phyloP scores from a whole-genome alignment of 2,329 filamentous ascomycete genomes.

The Xylaria sp. region DNA sequence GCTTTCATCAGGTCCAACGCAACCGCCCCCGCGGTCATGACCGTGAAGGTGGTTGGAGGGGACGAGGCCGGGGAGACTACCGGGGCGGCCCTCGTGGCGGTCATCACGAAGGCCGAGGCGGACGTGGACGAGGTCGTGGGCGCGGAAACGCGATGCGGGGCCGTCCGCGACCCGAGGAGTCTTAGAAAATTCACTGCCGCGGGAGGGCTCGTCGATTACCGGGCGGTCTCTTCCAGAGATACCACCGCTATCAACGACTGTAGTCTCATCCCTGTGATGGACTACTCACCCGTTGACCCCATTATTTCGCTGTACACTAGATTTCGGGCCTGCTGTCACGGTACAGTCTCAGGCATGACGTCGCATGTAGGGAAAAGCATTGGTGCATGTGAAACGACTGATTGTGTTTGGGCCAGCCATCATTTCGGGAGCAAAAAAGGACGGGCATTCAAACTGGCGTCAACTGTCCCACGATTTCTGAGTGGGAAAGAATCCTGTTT shows the following conservation, averaged over 20 bases:
- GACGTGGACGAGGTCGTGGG: slow-evolving; percentile 47
- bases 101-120: slow-evolving; percentile 48
- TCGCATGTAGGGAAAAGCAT: slow-evolving; percentile 35
- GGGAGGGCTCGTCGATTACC: slow-evolving; percentile 37
- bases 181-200: slow-evolving; percentile 47
- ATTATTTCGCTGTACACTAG: slow-evolving; percentile 40
- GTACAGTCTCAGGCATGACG: slow-evolving; percentile 30
- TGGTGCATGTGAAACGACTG: slow-evolving; percentile 36
- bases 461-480: slow-evolving; percentile 38
- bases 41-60: slow-evolving; percentile 46
- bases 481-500: slow-evolving; percentile 41
- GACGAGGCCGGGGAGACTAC: slow-evolving; percentile 48
- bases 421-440: slow-evolving; percentile 41
- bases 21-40: slow-evolving; percentile 50
- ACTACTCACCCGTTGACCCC: slow-evolving; percentile 22
- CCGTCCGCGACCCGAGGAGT: slow-evolving; percentile 46
- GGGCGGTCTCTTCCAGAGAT: slow-evolving; percentile 33
- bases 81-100: slow-evolving; percentile 47
- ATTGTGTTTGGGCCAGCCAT: slow-evolving; percentile 40
- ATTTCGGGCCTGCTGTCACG: slow-evolving; percentile 30
- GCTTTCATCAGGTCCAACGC: slow-evolving; percentile 51
- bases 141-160: slow-evolving; percentile 44
- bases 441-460: slow-evolving; percentile 43
- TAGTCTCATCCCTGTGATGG: slow-evolving; percentile 28
- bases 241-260: slow-evolving; percentile 27